These are phyloP conservation scores for Beta lomatogona DNA, from an alignment of 179 eudicot genomes.

Conservation along the genomic window DNA sequence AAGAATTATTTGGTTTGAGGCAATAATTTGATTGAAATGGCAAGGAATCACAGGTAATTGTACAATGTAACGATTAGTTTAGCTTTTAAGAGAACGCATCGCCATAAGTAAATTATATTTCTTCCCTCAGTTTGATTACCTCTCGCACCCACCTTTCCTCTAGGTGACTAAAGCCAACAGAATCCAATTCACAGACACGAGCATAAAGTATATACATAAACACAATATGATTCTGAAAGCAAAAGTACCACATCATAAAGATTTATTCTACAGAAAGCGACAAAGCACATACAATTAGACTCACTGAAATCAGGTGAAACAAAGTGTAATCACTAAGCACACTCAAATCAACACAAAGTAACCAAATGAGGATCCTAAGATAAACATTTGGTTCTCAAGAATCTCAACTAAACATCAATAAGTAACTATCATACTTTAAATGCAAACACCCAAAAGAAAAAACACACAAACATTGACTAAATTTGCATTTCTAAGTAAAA, in stretches of 20 bases:
- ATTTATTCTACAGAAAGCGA: background rate
- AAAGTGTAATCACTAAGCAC: background rate
- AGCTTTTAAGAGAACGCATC: background rate
- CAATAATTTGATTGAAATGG: background rate
- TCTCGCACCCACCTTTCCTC: background rate
- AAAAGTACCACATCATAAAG: background rate
- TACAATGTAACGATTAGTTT: background rate
- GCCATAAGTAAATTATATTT: background rate
- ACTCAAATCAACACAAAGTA: background rate
- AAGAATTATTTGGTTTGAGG: background rate
- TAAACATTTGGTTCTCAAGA: background rate
- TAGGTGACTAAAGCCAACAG: background rate
- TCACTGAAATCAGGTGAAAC: background rate
- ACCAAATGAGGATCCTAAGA: background rate
- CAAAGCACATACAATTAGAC: background rate
- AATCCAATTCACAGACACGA: background rate
- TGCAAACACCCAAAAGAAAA: background rate
- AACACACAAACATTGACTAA: background rate
- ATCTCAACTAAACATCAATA: too few relatives aligned
- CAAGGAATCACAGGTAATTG: background rate
- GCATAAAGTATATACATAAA: background rate
- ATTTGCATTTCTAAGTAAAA: background rate
- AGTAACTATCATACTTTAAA: background rate
- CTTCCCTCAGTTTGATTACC: background rate
- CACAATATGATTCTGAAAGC: background rate